Conservation (phyloP, 2,329 filamentous ascomycete genomes). For the Stromatinia cepivora region DNA sequence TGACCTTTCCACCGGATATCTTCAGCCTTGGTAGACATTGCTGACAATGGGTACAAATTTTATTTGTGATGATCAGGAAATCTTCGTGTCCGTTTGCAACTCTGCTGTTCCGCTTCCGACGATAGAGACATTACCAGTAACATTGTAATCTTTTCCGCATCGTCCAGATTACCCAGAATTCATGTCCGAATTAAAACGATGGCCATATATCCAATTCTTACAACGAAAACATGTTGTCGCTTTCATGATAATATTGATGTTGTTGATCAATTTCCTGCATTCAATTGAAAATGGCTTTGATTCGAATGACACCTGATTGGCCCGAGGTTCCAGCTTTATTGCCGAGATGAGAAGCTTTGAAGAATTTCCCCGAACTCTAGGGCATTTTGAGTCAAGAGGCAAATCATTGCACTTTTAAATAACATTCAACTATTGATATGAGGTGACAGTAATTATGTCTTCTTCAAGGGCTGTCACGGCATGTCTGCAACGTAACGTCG, state of each 20-base stretch:
- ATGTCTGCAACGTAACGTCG: constrained; percentile 35
- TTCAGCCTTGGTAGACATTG: background rate
- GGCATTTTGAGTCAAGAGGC: constrained; percentile 7
- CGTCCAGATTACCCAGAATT: background rate
- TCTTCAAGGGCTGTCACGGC: constrained; percentile 36
- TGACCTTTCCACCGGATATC: background rate
- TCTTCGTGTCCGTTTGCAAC: background rate
- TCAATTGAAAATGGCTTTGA: constrained; percentile 25
- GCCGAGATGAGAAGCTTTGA: constrained; percentile 24
- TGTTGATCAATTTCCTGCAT: background rate
- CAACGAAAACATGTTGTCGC: background rate
- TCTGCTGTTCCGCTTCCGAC: background rate
- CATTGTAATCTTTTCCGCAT: background rate
- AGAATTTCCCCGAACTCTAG: constrained; percentile 5
- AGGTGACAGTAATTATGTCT: constrained; percentile 36
- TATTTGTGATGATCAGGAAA: background rate
- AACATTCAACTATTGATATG: constrained; percentile 32
- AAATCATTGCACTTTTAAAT: constrained; percentile 9
- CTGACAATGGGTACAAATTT: background rate
- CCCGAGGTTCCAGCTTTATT: constrained; percentile 11
- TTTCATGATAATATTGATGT: background rate
- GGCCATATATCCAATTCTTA: background rate
- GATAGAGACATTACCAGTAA: background rate
- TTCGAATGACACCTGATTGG: constrained; percentile 26
- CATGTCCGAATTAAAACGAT: background rate